Percentiles rank a stretch among this genome's conserved stretches.
Conservation (phyloP, 2,329 filamentous ascomycete species). For the Aureobasidium leucospermi region DNA sequence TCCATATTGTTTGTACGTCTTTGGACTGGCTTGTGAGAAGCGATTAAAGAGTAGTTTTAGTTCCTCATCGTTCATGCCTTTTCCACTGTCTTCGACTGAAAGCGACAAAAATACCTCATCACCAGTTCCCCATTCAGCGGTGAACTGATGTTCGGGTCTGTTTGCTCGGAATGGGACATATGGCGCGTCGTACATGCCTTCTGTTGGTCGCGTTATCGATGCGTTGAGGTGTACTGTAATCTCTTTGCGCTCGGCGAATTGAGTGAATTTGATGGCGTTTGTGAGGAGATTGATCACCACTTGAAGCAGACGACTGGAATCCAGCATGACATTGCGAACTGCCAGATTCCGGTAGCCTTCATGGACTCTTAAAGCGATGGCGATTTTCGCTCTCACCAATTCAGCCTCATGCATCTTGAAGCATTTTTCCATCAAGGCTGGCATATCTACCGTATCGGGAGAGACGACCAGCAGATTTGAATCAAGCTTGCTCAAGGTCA, state of each 20-base stretch:
- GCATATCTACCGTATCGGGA: conserved; percentile 31
- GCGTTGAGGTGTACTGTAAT: conserved; percentile 35
- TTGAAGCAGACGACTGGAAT: conserved; percentile 37
- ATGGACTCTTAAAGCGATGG: conserved; percentile 27
- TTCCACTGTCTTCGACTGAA: conserved; percentile 30
- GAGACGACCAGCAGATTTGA: conserved; percentile 31
- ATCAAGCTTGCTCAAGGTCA: conserved; percentile 29
- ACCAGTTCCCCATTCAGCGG: conserved; percentile 29
- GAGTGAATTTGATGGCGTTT: conserved; percentile 42
- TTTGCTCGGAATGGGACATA: conserved; percentile 24
- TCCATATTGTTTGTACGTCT: conserved; percentile 60
- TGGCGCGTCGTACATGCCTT: conserved; percentile 25
- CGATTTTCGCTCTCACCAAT: conserved; percentile 27
- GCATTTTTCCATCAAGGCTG: conserved; percentile 29
- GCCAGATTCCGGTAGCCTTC: conserved; percentile 28
- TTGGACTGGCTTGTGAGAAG: conserved; percentile 61
- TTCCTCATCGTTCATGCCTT: conserved; percentile 29
- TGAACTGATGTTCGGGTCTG: conserved; percentile 9
- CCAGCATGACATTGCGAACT: conserved; percentile 33
- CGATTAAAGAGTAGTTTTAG: conserved; percentile 52
- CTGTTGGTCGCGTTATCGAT: conserved; percentile 25
- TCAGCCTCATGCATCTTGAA: conserved; percentile 34
- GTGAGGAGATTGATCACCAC: conserved; percentile 38
- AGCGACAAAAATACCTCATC: conserved; percentile 31
- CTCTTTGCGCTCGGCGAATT: conserved; percentile 26